Conservation (phyloP, 257 asterid genomes). For the Solanum tarijense region DNA sequence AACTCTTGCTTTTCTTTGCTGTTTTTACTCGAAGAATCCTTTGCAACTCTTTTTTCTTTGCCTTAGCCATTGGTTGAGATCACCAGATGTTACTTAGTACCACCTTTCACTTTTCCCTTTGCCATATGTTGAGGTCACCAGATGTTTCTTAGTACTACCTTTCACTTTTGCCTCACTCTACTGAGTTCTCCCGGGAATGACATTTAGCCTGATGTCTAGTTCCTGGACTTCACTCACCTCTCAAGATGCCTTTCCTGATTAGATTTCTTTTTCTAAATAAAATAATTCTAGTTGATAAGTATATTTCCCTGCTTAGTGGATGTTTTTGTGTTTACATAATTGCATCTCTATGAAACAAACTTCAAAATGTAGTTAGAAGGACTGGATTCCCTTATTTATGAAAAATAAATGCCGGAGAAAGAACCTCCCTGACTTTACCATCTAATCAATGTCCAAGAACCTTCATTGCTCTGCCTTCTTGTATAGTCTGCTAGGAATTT, state of each 20-base stretch:
- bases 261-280: neutral
- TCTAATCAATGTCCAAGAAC: neutral
- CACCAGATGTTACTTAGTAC: neutral
- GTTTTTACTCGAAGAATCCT: neutral
- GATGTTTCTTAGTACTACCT: neutral
- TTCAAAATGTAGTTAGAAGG: neutral
- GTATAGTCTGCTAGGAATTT: neutral
- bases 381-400: neutral
- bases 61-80: neutral
- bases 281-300: neutral
- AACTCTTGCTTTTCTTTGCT: neutral
- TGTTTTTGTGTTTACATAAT: neutral
- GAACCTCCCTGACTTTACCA: neutral
- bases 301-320: neutral
- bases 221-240: neutral
- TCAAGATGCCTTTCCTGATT: neutral
- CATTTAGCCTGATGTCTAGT: neutral
- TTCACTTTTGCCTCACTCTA: neutral
- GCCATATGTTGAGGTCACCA: neutral
- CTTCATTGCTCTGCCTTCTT: neutral
- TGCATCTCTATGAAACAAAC: neutral
- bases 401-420: neutral
- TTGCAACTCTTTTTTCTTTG: neutral
- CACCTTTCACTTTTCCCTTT: neutral
- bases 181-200: neutral